These are phyloP conservation scores for Fraxinus anomala DNA, from an alignment of 257 asterid species.

Conservation along the genomic window DNA sequence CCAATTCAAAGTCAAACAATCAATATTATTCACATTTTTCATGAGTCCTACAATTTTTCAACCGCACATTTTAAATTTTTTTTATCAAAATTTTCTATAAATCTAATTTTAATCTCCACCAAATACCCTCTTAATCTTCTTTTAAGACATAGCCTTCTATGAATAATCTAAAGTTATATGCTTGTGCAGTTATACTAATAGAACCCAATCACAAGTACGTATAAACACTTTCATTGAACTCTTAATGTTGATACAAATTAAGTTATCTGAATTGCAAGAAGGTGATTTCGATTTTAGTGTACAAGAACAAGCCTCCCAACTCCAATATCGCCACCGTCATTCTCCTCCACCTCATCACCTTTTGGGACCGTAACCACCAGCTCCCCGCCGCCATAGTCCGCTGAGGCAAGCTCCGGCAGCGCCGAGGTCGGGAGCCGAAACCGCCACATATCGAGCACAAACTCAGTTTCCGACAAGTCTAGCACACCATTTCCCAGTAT, in stretches of 20 bases:
- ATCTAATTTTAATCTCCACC: too few species aligned
- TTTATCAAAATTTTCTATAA: too few species aligned
- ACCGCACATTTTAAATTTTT: too few species aligned
- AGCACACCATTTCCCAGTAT: slow-evolving; percentile 45
- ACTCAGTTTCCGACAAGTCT: slow-evolving; percentile 46
- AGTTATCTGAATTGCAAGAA: neutral
- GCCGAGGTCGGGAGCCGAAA: slow-evolving; percentile 68
- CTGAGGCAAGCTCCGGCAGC: slow-evolving; percentile 66
- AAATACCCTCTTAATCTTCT: too few species aligned
- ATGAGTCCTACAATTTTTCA: too few species aligned
- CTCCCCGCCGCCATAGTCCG: slow-evolving; percentile 62
- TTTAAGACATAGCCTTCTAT: too few species aligned
- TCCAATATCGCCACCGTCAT: slow-evolving; percentile 41
- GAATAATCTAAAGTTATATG: too few species aligned
- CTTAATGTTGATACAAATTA: neutral
- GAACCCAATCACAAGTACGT: too few species aligned
- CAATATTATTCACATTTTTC: too few species aligned
- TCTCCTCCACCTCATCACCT: slow-evolving; percentile 39
- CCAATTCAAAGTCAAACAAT: too few species aligned
- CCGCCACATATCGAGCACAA: slow-evolving; percentile 81
- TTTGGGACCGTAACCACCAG: slow-evolving; percentile 79
- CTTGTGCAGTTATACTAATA: too few species aligned
- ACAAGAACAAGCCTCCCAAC: slow-evolving; percentile 64
- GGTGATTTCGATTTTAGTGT: slow-evolving; percentile 39
- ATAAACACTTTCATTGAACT: neutral